Percentiles rank a stretch among this genome's conserved stretches.
These are phyloP conservation scores for Gonapodya sp. DNA, from an alignment of 192 early-diverging fungal species.

Conservation along the genomic window DNA sequence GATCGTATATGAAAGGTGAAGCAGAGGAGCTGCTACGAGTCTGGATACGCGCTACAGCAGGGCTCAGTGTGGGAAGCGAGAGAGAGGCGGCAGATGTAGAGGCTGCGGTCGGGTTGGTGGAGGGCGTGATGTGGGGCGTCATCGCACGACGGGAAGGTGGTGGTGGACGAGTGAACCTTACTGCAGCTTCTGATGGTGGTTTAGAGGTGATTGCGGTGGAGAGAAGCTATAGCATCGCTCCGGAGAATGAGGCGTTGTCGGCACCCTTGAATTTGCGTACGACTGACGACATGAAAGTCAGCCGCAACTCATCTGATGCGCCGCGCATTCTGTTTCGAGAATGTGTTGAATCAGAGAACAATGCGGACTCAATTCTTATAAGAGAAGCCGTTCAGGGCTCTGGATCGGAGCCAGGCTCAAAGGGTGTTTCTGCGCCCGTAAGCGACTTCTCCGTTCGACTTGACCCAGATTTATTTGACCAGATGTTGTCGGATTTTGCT, in stretches of 20 bases:
- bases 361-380: no score
- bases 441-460: neutral
- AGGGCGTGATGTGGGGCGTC: neutral
- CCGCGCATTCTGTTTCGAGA: neutral
- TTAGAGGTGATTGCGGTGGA: no score
- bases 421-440: neutral
- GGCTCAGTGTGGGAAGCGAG: neutral
- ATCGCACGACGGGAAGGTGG: neutral
- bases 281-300: neutral
- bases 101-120: neutral
- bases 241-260: no score
- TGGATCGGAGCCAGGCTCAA: neutral
- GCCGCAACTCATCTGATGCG: neutral
- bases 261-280: no score
- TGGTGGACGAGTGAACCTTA: neutral
- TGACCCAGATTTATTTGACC: no score
- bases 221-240: no score
- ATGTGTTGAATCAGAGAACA: no score
- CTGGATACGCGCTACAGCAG: no score
- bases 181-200: neutral
- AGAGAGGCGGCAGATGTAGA: neutral
- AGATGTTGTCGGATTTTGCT: neutral
- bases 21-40: no score
- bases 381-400: neutral
- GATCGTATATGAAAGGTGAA: no score